These are phyloP conservation scores for Xylaria sp. DNA, from an alignment of 495 filamentous ascomycete species.

Conservation along the genomic window DNA sequence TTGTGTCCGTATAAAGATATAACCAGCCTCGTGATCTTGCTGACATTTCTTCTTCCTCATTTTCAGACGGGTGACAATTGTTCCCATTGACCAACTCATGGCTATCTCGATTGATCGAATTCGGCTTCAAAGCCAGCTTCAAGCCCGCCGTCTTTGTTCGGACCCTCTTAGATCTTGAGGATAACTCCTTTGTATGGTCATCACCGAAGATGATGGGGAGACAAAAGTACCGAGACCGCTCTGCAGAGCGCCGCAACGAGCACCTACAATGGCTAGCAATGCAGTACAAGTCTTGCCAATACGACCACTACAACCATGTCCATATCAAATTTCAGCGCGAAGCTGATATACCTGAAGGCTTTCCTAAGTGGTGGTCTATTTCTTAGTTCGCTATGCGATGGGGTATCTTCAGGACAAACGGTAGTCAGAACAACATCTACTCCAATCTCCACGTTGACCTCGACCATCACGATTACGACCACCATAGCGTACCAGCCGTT, in stretches of 20 bases:
- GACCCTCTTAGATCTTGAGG: slow-evolving; percentile 12
- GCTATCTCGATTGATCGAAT: slow-evolving; percentile 30
- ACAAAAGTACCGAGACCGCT: slow-evolving; percentile 26
- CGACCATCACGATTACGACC: slow-evolving; percentile 37
- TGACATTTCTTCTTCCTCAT: not conserved
- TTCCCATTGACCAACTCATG: slow-evolving; percentile 25
- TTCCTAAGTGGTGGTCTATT: slow-evolving; percentile 32
- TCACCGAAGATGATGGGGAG: slow-evolving; percentile 25
- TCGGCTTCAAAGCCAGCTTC: slow-evolving; percentile 36
- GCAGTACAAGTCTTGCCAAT: slow-evolving; percentile 22
- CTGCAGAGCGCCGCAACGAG: slow-evolving; percentile 9
- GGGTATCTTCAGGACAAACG: slow-evolving; percentile 15
- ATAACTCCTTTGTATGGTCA: slow-evolving; percentile 33
- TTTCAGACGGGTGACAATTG: not conserved
- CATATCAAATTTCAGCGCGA: slow-evolving; percentile 28
- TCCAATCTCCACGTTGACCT: not conserved
- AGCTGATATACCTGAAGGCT: slow-evolving; percentile 23
- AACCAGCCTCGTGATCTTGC: not conserved
- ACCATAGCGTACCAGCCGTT: slow-evolving; percentile 36
- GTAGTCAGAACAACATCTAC: slow-evolving; percentile 20
- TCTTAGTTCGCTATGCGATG: slow-evolving; percentile 30
- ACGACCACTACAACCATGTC: slow-evolving; percentile 31
- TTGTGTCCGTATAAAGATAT: not conserved
- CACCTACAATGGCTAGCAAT: slow-evolving; percentile 27
- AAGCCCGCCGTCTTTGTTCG: slow-evolving; percentile 36